phyloP scores from a whole-genome alignment of 2,329 filamentous ascomycete genomes.

The Trichoderma atroviride region DNA sequence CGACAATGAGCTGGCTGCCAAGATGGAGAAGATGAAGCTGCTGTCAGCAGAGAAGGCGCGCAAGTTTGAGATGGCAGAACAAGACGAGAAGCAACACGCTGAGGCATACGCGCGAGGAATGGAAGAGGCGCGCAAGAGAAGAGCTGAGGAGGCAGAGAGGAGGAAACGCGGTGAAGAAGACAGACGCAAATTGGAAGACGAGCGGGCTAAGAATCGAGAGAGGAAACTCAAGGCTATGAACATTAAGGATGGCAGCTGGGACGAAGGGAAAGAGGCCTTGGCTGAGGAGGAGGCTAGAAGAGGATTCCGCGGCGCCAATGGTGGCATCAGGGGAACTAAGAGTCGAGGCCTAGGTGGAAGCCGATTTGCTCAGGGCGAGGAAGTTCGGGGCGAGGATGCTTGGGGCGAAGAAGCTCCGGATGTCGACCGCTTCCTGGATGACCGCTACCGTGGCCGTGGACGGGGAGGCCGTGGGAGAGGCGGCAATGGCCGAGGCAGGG shows the following conservation, averaged over 20 bases:
- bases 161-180: conserved; percentile 57
- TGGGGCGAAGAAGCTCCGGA: conserved; percentile 40
- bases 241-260: conserved; percentile 59
- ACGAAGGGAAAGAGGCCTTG: conserved; percentile 56
- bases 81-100: conserved; percentile 59
- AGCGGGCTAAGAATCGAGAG: conserved; percentile 62
- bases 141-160: conserved; percentile 56
- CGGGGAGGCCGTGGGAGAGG: conserved; percentile 39
- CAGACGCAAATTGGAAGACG: conserved; percentile 56
- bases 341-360: conserved; percentile 44
- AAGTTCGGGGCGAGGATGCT: conserved; percentile 42
- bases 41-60: conserved; percentile 60
- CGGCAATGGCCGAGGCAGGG: conserved; percentile 38
- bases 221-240: conserved; percentile 63
- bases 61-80: conserved; percentile 61
- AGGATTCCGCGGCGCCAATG: conserved; percentile 48
- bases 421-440: conserved; percentile 44
- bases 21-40: conserved; percentile 64
- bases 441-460: conserved; percentile 38
- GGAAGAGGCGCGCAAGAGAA: conserved; percentile 57
- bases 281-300: conserved; percentile 46
- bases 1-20: conserved; percentile 59
- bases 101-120: conserved; percentile 57
- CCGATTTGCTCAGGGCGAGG: conserved; percentile 45
- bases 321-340: conserved; percentile 45